Evolutionary conservation across 2,329 filamentous ascomycete genomes (phyloP), one percentile per base, ranked within the genome.

Genomic region (Alternaria sp.): DNA sequence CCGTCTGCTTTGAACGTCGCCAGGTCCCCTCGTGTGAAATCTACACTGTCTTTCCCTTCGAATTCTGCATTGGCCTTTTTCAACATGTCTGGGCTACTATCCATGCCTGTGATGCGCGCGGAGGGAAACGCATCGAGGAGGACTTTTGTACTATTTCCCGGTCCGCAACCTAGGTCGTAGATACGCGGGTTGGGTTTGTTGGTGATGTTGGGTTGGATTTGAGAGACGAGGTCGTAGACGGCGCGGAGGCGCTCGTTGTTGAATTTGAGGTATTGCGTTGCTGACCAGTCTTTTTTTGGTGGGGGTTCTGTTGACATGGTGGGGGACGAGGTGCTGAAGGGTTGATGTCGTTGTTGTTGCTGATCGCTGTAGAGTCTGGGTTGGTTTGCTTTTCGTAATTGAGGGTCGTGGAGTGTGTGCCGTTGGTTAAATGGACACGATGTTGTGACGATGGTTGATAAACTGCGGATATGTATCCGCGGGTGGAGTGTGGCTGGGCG

Each of bases 151-250:
- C 85, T 87, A 77, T 88, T 89, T 6, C 85, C 87, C 0, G 87
- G 87, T 0, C 87, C 87, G 73, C 87, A 89, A 67, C 87, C 87
- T 1, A 89, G 79, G 62, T 89, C 87, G 67, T 87, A 79, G 67
- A 89, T 83, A 10, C 77, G 62, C 70, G n/a, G 85, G 0, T 70
- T 58, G 13, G 26, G 8, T 2, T 26, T 26, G 9, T 4, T 28
- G 8, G 52, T 13, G 43, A 75, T 49, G 46, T 77, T 67, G 1
- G 84, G 77, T 0, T 80, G 78, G 3, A 88, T 72, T 30, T 83
- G 84, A 6, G 83, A 66, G 9, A 89, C 75, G 1, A 89, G 82
- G 64, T 89, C 87, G 45, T 81, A 79, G 0, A 84, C 82, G 7
- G 87, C 81, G 3, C 84, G 83, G 0, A 85, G 88, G 61, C 87